Conservation (phyloP, 257 asterid species). For the Cruciata laevipes region DNA sequence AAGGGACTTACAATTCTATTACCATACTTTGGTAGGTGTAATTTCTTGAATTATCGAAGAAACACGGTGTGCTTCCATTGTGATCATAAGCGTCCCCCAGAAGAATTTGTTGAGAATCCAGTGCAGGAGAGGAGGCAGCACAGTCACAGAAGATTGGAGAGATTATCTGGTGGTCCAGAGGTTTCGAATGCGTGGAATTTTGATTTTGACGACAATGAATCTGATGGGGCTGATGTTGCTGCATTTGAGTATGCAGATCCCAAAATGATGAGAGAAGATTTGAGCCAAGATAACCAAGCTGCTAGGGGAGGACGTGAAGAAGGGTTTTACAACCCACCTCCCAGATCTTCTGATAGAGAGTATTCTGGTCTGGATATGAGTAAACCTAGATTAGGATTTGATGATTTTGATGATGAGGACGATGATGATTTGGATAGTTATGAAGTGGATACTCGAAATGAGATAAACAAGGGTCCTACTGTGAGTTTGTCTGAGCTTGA, state of each 20-base stretch:
- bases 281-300: slow-evolving; percentile 31
- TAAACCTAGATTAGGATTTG: slow-evolving; percentile 54
- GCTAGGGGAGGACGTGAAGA: slow-evolving; percentile 37
- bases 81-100: slow-evolving; percentile 88
- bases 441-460: slow-evolving; percentile 61
- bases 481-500: slow-evolving; percentile 78
- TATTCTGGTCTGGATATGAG: slow-evolving; percentile 29
- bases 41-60: slow-evolving; percentile 91
- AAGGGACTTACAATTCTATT: slow-evolving; percentile 13
- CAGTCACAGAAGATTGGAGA: slow-evolving; percentile 42
- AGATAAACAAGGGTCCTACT: slow-evolving; percentile 36
- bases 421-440: slow-evolving; percentile 80
- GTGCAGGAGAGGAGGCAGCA: slow-evolving; percentile 42
- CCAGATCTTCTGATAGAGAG: slow-evolving; percentile 34
- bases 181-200: slow-evolving; percentile 89
- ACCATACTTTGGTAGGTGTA: slow-evolving; percentile 62
- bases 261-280: slow-evolving; percentile 38
- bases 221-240: slow-evolving; percentile 97
- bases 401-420: slow-evolving; percentile 87
- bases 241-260: slow-evolving; percentile 93
- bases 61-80: slow-evolving; percentile 89
- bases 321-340: slow-evolving; percentile 28
- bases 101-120: slow-evolving; percentile 53
- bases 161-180: slow-evolving; percentile 37
- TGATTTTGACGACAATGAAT: slow-evolving; percentile 92